phyloP scores from a whole-genome alignment of 306 rosid genomes.

The Canavalia gladiata region DNA sequence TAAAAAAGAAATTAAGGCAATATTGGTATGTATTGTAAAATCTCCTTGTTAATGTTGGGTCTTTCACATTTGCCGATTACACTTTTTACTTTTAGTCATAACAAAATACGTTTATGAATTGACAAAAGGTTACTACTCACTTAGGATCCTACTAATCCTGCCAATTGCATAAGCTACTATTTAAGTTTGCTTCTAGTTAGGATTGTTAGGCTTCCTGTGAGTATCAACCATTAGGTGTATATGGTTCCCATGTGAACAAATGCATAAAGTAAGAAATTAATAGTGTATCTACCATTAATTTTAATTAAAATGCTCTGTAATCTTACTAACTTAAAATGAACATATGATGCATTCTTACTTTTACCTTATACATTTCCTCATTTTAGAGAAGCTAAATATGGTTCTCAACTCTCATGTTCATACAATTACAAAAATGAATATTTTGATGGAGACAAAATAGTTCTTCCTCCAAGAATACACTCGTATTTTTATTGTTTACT shows the following conservation, averaged over 20 bases:
- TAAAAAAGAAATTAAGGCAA: conserved; percentile 84
- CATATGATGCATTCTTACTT: too few relatives aligned
- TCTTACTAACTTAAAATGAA: too few relatives aligned
- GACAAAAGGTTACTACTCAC: neutral
- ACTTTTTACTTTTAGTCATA: neutral
- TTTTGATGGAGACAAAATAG: conserved; percentile 1
- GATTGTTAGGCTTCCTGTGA: neutral
- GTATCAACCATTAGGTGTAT: neutral
- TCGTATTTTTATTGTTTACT: neutral
- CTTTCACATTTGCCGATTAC: conserved; percentile 27
- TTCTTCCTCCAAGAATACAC: neutral
- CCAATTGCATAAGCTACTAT: conserved; percentile 25
- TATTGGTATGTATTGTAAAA: conserved; percentile 65
- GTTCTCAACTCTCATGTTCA: neutral
- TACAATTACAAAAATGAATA: conserved; percentile 13
- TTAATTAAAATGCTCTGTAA: too few relatives aligned
- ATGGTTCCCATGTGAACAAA: neutral
- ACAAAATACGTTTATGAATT: neutral
- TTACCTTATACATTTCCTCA: too few relatives aligned
- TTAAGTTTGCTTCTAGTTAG: conserved; percentile 8
- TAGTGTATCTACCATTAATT: too few relatives aligned
- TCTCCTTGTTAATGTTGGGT: conserved; percentile 9
- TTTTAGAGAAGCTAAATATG: neutral
- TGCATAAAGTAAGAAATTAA: too few relatives aligned
- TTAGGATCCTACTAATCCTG: neutral